Evolutionary conservation across 192 early-diverging fungal species (phyloP).

Genomic region (Backusella macrospora): DNA sequence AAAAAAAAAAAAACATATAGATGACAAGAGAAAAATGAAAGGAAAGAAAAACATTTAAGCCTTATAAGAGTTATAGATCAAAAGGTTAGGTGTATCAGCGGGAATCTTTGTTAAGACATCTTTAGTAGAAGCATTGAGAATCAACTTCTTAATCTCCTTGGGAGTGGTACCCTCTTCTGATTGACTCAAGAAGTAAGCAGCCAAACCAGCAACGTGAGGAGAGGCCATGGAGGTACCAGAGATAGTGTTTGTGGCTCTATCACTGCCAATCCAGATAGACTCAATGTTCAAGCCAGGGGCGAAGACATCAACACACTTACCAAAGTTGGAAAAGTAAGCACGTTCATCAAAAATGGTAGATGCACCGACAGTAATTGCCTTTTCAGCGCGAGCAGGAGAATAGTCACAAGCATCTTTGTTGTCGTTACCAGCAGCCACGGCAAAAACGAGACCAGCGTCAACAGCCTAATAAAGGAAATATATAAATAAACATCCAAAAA

Average conservation of each 20-base stretch:
- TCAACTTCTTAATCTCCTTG: conserved; percentile 66
- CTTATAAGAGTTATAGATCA: conserved; percentile 63
- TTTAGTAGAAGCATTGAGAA: conserved; percentile 63
- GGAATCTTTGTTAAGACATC: conserved; percentile 60
- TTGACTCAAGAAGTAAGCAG: conserved; percentile 52
- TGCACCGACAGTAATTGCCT: conserved; percentile 91
- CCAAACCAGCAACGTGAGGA: conserved; percentile 76
- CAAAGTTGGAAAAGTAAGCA: conserved; percentile 88
- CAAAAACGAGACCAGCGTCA: conserved; percentile 74
- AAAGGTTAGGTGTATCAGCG: conserved; percentile 64
- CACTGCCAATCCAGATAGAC: conserved; percentile 63
- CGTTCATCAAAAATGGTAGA: conserved; percentile 76
- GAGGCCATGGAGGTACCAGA: conserved; percentile 77
- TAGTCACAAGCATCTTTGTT: conserved; percentile 85
- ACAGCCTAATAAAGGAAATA: conserved; percentile 49
- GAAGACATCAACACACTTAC: conserved; percentile 91
- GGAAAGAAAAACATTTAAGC: background rate
- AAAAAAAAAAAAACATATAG: background rate
- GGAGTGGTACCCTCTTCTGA: conserved; percentile 47
- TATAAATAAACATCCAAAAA: conserved; percentile 5
- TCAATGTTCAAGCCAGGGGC: conserved; percentile 86
- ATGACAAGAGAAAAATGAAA: background rate
- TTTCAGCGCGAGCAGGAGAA: conserved; percentile 79
- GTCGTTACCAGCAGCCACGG: conserved; percentile 92
- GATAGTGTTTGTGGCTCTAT: conserved; percentile 40